phyloP scores from a whole-genome alignment of 345 rosid genomes.

The Clarkia xantiana region DNA sequence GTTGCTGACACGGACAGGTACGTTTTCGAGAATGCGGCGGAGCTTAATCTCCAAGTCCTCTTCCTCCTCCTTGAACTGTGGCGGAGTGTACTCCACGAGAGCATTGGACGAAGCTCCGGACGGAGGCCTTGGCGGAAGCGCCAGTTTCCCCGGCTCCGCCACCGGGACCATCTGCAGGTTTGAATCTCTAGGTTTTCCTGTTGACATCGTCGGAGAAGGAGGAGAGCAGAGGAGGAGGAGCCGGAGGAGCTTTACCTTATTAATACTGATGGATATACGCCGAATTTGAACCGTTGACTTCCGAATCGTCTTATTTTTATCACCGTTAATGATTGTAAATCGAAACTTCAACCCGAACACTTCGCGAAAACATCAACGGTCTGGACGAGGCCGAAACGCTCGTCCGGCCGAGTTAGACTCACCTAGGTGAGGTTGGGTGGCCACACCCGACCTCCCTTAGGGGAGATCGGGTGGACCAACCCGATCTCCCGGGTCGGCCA shows the following conservation, averaged over 20 bases:
- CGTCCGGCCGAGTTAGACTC: too few species aligned
- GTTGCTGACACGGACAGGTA: conserved; percentile 86
- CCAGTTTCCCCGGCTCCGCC: conserved; percentile 27
- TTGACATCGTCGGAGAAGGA: conserved; percentile 32
- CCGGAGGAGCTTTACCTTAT: too few species aligned
- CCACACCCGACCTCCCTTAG: too few species aligned
- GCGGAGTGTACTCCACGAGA: conserved; percentile 60
- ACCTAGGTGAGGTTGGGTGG: too few species aligned
- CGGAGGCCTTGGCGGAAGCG: conserved; percentile 23
- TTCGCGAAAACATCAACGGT: too few species aligned
- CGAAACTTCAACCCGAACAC: too few species aligned
- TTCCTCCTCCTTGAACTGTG: conserved; percentile 65
- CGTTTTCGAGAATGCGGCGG: conserved; percentile 80
- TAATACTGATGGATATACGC: too few species aligned
- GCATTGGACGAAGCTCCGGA: conserved; percentile 28
- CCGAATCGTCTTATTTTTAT: too few species aligned
- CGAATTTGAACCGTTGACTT: not conserved
- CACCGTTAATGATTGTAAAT: too few species aligned
- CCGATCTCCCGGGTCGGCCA: too few species aligned
- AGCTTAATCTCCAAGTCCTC: conserved; percentile 92
- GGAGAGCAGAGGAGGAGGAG: conserved; percentile 17
- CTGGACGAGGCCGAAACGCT: too few species aligned
- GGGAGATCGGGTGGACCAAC: too few species aligned
- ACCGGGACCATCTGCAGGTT: conserved; percentile 37
- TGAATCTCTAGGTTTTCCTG: conserved; percentile 30